Evolutionary conservation across 176 grass and related monocot species (phyloP).

Genomic region (Secale cereale): DNA sequence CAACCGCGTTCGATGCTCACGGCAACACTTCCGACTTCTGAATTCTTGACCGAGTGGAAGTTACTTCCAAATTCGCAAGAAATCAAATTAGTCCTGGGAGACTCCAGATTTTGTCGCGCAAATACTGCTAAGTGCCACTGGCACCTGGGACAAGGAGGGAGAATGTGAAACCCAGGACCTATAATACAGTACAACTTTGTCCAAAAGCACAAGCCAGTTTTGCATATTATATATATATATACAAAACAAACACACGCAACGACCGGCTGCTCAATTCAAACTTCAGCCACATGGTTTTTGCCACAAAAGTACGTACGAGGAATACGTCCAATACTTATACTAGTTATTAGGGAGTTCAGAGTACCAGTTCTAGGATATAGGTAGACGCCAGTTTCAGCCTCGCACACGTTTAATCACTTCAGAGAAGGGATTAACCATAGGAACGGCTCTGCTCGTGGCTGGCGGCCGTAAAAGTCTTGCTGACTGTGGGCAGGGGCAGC

Average conservation of each 20-base stretch:
- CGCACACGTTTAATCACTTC: neutral
- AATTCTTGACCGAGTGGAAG: too few species aligned
- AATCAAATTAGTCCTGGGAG: too few species aligned
- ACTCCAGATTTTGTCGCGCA: neutral
- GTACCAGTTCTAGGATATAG: neutral
- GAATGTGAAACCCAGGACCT: neutral
- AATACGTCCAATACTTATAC: neutral
- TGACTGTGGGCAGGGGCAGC: neutral
- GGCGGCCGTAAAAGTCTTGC: neutral
- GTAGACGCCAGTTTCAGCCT: neutral
- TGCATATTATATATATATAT: neutral
- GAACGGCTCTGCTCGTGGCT: neutral
- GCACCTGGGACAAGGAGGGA: neutral
- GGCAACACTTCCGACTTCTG: too few species aligned
- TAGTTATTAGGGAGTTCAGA: neutral
- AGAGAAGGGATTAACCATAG: conserved; percentile 47
- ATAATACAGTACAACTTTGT: neutral
- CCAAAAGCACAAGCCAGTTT: neutral
- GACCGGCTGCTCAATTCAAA: neutral
- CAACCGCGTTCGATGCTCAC: neutral
- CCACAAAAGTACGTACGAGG: neutral
- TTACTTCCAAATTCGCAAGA: too few species aligned
- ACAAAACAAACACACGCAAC: neutral
- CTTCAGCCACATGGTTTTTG: neutral
- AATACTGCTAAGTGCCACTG: neutral